These are phyloP conservation scores for Acanthamoeba lenticulata DNA, from an alignment of 208 protist genomes.

Conservation along the genomic window DNA sequence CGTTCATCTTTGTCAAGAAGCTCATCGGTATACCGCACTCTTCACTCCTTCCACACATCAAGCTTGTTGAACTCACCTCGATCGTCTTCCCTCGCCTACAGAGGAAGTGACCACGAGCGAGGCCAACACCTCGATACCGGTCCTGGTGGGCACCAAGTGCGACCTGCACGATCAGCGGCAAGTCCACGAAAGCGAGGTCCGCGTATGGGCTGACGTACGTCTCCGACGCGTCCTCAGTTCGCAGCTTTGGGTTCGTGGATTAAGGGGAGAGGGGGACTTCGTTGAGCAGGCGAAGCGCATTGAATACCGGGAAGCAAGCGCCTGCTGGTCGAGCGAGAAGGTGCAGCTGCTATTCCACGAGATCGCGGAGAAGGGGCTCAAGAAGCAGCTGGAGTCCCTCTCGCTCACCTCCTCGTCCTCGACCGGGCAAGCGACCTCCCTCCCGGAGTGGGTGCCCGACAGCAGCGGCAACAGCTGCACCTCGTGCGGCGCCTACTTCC, in stretches of 20 bases:
- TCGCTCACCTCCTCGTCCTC: not conserved
- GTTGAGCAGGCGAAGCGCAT: not conserved
- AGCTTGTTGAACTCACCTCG: not conserved
- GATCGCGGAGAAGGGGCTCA: not conserved
- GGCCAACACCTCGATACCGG: not conserved
- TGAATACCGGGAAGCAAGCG: slow-evolving; percentile 4
- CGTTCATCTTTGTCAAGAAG: slow-evolving; percentile 54
- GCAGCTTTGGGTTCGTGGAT: not conserved
- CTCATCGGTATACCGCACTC: not conserved
- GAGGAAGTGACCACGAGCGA: slow-evolving; percentile 41
- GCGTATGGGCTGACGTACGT: not conserved
- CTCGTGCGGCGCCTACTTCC: slow-evolving; percentile 15
- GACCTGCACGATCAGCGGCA: not conserved
- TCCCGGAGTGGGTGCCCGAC: slow-evolving; percentile 40
- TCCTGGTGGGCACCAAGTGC: slow-evolving; percentile 21
- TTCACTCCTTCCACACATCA: not conserved
- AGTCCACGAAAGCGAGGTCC: not conserved
- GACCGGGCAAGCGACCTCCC: not conserved
- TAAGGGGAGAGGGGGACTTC: too few relatives aligned
- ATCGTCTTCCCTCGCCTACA: not conserved
- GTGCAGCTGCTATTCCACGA: not conserved
- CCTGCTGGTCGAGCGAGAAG: not conserved
- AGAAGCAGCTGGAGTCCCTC: not conserved
- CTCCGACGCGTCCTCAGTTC: not conserved
- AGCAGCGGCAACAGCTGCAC: slow-evolving; percentile 46